Base-by-base conservation (phyloP, 2,329 filamentous ascomycete genomes). In the Zelopaecilomyces penicillatus region DNA sequence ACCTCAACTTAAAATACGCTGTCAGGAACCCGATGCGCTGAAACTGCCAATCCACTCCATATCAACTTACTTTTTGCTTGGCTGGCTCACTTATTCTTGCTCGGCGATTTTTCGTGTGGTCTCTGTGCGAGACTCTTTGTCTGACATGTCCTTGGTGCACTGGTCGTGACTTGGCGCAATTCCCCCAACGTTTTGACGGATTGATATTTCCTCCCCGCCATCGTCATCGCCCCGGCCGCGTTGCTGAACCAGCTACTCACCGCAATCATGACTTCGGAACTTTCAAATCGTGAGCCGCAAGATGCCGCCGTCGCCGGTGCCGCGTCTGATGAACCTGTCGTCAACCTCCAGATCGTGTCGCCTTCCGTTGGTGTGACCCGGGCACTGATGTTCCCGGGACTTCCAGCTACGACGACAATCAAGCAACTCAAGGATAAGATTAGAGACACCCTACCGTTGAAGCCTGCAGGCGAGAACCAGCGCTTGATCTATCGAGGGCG, bases 401-500 rank as follows among this genome's bases (percentile, higher is more conserved):
- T 81, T 8, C 64, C 73, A 10, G 65, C 67, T 35, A 64, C 65
- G 2, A 78, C 74, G 2, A 80, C 76, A 0, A 65, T 82, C 39
- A 70, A 69, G 45, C 65, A 79, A 57, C 62, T 83, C 31, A 82
- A 82, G 57, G 70, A 72, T 37, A 75, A 65, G 56, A 79, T 83
- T 46, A 73, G 76, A 30, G 67, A 77, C 53, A 56, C 60, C 4
- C 57, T 82, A 36, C 62, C 68, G 27, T 58, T 71, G 37, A 72
- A 68, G 42, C 77, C 78, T 4, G 53, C 68, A 11, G 69, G 78
- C 48, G 70, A 77, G 31, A 68, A 73, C 31, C 76, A 82, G 57
- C 69, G 79, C 36, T 62, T 83, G 47, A 83, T 83, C 33, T 73
- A 82, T 54, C 68, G 74, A 36, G 80, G 80, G 1, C 73, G 77